These are phyloP conservation scores for Haplosporangium gracile DNA, from an alignment of 192 early-diverging fungal genomes.

Conservation along the genomic window DNA sequence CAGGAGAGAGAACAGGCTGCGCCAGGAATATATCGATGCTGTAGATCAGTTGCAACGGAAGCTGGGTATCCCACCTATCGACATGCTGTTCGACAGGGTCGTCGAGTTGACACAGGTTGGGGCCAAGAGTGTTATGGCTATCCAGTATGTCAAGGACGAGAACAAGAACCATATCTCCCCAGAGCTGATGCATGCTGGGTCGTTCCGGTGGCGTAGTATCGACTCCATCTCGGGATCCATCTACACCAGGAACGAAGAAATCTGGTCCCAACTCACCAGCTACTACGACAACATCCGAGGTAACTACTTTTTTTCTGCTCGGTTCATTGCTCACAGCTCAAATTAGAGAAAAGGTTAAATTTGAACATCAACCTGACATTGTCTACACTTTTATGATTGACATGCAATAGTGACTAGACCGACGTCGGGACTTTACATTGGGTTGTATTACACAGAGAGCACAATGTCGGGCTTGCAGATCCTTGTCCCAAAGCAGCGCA, in stretches of 20 bases:
- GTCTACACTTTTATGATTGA: background rate
- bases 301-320: constrained; percentile 1
- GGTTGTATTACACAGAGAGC: constrained; percentile 63
- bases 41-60: constrained; percentile 31
- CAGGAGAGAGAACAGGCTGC: constrained; percentile 30
- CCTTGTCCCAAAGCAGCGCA: constrained; percentile 56
- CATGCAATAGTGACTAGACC: constrained; percentile 40
- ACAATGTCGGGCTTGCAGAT: constrained; percentile 59
- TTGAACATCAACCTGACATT: background rate
- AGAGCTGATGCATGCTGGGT: constrained; percentile 49
- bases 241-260: constrained; percentile 44
- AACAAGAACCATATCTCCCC: constrained; percentile 47
- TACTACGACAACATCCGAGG: constrained; percentile 49
- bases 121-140: constrained; percentile 59
- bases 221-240: constrained; percentile 43
- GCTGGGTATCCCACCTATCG: constrained; percentile 40
- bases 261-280: constrained; percentile 38
- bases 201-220: constrained; percentile 57
- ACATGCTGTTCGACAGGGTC: constrained; percentile 59
- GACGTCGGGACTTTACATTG: constrained; percentile 61
- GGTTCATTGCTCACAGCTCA: background rate
- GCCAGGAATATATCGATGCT: constrained; percentile 45
- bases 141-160: constrained; percentile 54
- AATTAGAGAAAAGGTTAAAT: background rate
- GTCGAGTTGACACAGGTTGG: constrained; percentile 46